Evolutionary conservation across 2,329 filamentous ascomycete species (phyloP), one percentile per base, ranked within the genome.

Genomic region (Cryphonectria parasitica): DNA sequence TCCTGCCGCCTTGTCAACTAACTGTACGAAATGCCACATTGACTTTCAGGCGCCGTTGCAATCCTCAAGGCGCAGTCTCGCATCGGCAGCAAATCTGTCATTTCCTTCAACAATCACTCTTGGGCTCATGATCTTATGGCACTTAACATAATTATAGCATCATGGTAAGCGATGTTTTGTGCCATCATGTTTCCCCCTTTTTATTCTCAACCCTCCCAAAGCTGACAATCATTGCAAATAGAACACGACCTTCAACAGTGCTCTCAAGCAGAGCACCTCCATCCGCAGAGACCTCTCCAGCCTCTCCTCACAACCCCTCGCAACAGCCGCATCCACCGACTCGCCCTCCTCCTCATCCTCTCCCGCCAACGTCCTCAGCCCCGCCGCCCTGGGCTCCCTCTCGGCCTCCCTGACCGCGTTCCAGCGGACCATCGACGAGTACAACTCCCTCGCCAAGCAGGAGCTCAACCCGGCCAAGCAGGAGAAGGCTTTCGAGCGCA

Each of bases 391-490:
- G 79, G 91, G 91, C 77, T 89, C 93, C 77, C 87, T 94, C 76
- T 91, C 91, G 5, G 91, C 91, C 45, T 92, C 92, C 10, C 75
- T 85, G 11, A 82, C 83, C 0, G 90, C 94, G 71, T 94, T 99
- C 80, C 89, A 92, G 63, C 93, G 96, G 72, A 97, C 94, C 0
- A 87, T 99, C 74, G 95, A 98, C 82, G 95, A 98, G 79, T 99
- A 99, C 84, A 89, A 92, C 77, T 87, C 88, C 69, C 89, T 97
- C 41, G 92, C 95, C 0, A 92, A 93, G 74, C 92, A 95, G 77
- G 96, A 99, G 81, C 89, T 97, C 43, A 95, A 97, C 69, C 88
- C 92, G 5, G 91, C 93, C 71, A 99, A 98, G 82, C 93, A 97
- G 76, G 91, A 96, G 72, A 97, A 98, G 78, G 96, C 95, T 0